Percentiles rank a stretch among this genome's conserved stretches.
Conservation (phyloP, 805 yeast genomes). For the Kuraishia molischiana region DNA sequence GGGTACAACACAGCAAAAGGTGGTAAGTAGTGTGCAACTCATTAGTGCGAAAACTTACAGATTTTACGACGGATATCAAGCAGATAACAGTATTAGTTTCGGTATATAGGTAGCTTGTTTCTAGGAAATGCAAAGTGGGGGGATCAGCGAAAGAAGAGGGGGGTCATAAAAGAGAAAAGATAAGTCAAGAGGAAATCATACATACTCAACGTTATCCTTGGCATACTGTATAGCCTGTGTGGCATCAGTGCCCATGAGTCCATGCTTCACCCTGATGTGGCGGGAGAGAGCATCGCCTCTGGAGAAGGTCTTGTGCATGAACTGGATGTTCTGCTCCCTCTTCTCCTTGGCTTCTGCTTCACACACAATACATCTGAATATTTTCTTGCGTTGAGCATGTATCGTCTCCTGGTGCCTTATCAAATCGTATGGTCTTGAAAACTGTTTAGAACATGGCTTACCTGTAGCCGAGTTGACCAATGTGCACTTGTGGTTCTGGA, state of each 20-base stretch:
- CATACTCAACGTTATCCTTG: slow-evolving; percentile 65
- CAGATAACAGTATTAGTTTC: no score
- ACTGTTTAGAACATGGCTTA: slow-evolving; percentile 60
- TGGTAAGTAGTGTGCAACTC: no score
- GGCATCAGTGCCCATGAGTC: slow-evolving; percentile 56
- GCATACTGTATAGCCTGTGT: slow-evolving; percentile 64
- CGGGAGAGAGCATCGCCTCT: slow-evolving; percentile 92
- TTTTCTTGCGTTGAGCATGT: slow-evolving; percentile 80
- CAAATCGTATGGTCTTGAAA: slow-evolving; percentile 90
- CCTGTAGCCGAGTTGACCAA: slow-evolving; percentile 54
- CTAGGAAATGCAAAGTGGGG: no score
- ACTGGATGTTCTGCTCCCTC: no score
- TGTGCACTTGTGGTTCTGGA: slow-evolving; percentile 56
- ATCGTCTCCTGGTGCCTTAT: slow-evolving; percentile 95
- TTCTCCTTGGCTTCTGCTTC: slow-evolving; percentile 61
- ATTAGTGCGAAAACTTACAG: no score
- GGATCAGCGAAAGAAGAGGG: not conserved
- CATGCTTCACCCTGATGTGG: slow-evolving; percentile 88
- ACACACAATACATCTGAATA: slow-evolving; percentile 81
- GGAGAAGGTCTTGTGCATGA: slow-evolving; percentile 70
- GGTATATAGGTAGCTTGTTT: no score
- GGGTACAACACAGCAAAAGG: no score
- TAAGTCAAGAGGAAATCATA: no score
- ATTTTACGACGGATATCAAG: no score
- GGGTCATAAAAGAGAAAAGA: no score